A percentile compares a stretch with the other conserved stretches of the same genome.
Evolutionary conservation across 768 basidiomycete species (phyloP).

Genomic region (Tulasnella sp.): DNA sequence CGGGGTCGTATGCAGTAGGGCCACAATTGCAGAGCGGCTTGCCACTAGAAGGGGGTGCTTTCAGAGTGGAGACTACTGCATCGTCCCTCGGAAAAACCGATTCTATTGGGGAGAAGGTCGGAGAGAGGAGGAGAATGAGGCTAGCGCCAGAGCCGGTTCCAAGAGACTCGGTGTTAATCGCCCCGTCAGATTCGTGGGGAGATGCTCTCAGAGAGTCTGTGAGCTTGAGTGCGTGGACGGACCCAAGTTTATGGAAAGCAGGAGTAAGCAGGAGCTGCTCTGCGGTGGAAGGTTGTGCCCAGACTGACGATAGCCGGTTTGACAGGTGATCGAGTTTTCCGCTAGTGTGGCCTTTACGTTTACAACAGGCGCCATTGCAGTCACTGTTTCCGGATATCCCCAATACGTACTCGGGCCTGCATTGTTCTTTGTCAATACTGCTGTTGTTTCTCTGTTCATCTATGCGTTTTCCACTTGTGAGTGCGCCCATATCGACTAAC

Average conservation of each 20-base stretch:
- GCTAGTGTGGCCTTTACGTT: conserved; percentile 10
- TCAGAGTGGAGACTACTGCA: neutral
- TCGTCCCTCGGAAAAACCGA: neutral
- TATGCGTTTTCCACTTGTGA: conserved; percentile 17
- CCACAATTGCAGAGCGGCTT: neutral
- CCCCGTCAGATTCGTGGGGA: conserved; percentile 11
- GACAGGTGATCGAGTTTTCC: conserved; percentile 6
- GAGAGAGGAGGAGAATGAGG: neutral
- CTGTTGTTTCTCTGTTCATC: conserved; percentile 16
- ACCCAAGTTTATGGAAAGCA: conserved; percentile 18
- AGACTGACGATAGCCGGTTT: neutral
- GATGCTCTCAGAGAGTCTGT: conserved; percentile 8
- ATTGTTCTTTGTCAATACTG: conserved; percentile 15
- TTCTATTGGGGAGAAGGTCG: neutral
- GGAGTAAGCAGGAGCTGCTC: neutral
- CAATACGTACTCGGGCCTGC: conserved; percentile 2
- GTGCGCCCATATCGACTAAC: neutral
- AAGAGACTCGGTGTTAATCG: conserved; percentile 16
- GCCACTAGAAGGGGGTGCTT: neutral
- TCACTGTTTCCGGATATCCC: conserved; percentile 16
- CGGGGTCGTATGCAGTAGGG: conserved; percentile 11
- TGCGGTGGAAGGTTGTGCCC: neutral
- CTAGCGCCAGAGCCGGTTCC: conserved; percentile 1
- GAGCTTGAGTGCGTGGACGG: neutral
- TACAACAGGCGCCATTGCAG: conserved; percentile 11